Conservation (phyloP, 345 rosid genomes). For the Sapria himalayana region DNA sequence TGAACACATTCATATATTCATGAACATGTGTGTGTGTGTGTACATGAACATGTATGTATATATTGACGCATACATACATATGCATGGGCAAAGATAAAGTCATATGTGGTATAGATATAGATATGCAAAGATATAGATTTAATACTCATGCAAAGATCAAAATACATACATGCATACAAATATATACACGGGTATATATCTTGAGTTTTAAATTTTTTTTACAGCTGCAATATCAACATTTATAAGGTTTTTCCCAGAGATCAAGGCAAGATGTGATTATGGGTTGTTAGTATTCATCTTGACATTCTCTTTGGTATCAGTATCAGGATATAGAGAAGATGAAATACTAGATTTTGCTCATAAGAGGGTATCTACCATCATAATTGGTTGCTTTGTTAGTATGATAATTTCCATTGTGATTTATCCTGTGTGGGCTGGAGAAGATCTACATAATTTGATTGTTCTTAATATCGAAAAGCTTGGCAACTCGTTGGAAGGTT, state of each 20-base stretch:
- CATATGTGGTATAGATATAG: no score
- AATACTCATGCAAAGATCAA: no score
- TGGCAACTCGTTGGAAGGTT: slow-evolving; percentile 37
- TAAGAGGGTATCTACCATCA: slow-evolving; percentile 35
- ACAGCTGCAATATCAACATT: slow-evolving; percentile 48
- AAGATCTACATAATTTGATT: slow-evolving; percentile 35
- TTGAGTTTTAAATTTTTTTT: no score
- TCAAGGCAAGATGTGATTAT: slow-evolving; percentile 78
- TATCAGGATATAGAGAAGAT: slow-evolving; percentile 41
- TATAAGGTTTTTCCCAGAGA: slow-evolving; percentile 43
- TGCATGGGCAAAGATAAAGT: no score
- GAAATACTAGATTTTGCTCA: slow-evolving; percentile 32
- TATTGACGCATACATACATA: no score
- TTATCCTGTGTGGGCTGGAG: slow-evolving; percentile 55
- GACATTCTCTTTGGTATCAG: slow-evolving; percentile 51
- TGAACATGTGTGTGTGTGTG: not conserved
- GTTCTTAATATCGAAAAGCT: slow-evolving; percentile 33
- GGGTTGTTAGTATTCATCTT: slow-evolving; percentile 51
- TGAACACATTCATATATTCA: not conserved
- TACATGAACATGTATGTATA: not conserved
- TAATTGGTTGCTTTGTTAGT: slow-evolving; percentile 37
- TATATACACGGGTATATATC: no score
- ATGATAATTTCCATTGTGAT: slow-evolving; percentile 25
- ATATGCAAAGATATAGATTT: no score
- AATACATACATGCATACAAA: no score